Percentiles rank a stretch among this genome's conserved stretches.
These are phyloP conservation scores for Wickerhamomyces mucosus DNA, from an alignment of 805 yeast species.

Conservation along the genomic window DNA sequence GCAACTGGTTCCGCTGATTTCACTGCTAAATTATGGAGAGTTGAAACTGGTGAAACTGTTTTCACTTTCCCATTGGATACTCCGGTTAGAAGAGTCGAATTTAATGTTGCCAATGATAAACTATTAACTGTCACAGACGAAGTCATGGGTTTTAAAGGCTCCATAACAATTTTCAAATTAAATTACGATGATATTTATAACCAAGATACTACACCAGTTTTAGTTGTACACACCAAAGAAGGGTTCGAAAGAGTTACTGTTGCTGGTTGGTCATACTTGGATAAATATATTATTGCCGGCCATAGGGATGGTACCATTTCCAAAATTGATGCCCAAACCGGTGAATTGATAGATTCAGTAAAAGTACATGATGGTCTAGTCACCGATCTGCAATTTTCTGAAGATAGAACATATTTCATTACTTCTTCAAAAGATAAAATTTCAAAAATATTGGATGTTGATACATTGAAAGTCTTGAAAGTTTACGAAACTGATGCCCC, in stretches of 20 bases:
- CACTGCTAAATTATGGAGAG: constrained; percentile 76
- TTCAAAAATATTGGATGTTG: constrained; percentile 71
- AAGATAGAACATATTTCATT: constrained; percentile 81
- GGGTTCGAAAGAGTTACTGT: constrained; percentile 59
- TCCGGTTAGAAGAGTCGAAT: constrained; percentile 88
- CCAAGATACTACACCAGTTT: constrained; percentile 46
- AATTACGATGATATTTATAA: constrained; percentile 36
- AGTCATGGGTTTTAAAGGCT: constrained; percentile 84
- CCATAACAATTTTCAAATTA: constrained; percentile 59
- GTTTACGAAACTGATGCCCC: constrained; percentile 84
- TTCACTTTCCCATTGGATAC: constrained; percentile 67
- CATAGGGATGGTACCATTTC: constrained; percentile 82
- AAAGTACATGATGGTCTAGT: constrained; percentile 69
- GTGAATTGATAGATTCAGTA: constrained; percentile 50
- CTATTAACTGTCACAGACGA: constrained; percentile 77
- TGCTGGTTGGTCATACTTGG: constrained; percentile 82
- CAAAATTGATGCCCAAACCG: constrained; percentile 70
- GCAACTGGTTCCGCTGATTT: constrained; percentile 91
- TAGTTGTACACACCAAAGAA: constrained; percentile 51
- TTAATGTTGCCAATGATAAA: constrained; percentile 61
- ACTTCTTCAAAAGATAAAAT: constrained; percentile 89
- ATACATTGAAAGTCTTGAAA: constrained; percentile 61
- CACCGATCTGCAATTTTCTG: constrained; percentile 85
- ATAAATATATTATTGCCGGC: constrained; percentile 69
- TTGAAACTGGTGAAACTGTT: constrained; percentile 65